Conservation (phyloP, 1,284 basidiomycete genomes). For the Heterobasidion parviporum region DNA sequence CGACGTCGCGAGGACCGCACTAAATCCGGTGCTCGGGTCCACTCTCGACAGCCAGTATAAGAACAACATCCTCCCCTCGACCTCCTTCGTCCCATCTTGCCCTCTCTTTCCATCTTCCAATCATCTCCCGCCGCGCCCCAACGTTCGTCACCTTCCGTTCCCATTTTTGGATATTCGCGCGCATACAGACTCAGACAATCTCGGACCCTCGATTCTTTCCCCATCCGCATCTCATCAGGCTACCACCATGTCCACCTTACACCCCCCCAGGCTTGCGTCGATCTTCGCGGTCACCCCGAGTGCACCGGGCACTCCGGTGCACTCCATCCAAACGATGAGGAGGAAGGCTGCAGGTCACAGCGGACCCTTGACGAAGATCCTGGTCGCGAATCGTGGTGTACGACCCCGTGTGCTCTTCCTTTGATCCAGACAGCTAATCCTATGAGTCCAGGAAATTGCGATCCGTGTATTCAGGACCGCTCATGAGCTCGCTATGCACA, state of each 20-base stretch:
- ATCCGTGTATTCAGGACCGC: conserved; percentile 98
- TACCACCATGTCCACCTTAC: conserved; percentile 38
- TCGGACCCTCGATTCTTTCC: neutral
- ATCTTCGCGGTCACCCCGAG: conserved; percentile 68
- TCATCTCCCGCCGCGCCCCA: neutral
- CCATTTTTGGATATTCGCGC: conserved; percentile 2
- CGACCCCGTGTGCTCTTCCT: conserved; percentile 19
- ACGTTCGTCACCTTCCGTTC: neutral
- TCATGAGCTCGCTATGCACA: conserved; percentile 98
- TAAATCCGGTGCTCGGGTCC: neutral
- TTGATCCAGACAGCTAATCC: neutral
- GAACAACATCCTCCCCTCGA: neutral
- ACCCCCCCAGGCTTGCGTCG: conserved; percentile 64
- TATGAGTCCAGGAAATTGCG: conserved; percentile 81
- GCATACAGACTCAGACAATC: conserved; percentile 7
- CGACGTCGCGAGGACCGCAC: neutral
- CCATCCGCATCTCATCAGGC: conserved; percentile 9
- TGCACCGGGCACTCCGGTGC: conserved; percentile 72
- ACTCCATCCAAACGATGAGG: conserved; percentile 86
- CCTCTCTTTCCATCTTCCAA: neutral
- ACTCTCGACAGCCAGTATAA: neutral
- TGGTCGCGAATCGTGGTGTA: conserved; percentile 94
- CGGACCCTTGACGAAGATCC: conserved; percentile 87
- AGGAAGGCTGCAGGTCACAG: conserved; percentile 87
- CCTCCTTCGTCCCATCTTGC: neutral